Evolutionary conservation across 352 stramenopile species (phyloP).

Genomic region (Phytophthora colocasiae): DNA sequence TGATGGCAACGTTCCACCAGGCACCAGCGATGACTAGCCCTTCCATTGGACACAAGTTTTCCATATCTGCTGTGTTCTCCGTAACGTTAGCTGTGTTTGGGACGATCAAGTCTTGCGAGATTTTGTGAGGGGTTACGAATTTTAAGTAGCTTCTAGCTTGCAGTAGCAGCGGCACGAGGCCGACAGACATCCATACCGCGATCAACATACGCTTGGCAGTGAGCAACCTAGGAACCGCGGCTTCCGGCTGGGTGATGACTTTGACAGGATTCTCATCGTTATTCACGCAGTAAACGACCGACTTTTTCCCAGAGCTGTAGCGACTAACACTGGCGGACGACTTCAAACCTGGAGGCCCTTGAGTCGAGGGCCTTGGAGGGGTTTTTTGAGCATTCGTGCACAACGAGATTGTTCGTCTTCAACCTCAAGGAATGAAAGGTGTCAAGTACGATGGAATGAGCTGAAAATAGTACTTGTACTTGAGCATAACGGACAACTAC

Average conservation of each 20-base stretch:
- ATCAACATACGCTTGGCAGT: slow-evolving; percentile 26
- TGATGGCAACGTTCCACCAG: slow-evolving; percentile 36
- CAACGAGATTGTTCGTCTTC: not conserved
- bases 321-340: slow-evolving; percentile 9
- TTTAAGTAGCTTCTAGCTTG: slow-evolving; percentile 42
- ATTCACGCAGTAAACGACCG: slow-evolving; percentile 26
- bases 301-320: slow-evolving; percentile 13
- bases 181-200: slow-evolving; percentile 31
- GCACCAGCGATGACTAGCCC: slow-evolving; percentile 37
- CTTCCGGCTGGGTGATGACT: slow-evolving; percentile 9
- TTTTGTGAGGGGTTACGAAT: slow-evolving; percentile 38
- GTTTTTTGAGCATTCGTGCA: not conserved
- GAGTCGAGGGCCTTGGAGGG: too few relatives aligned
- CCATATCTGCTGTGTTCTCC: slow-evolving; percentile 21
- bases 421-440: too few relatives aligned
- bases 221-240: slow-evolving; percentile 3
- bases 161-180: slow-evolving; percentile 26
- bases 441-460: too few relatives aligned
- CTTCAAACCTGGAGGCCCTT: not conserved
- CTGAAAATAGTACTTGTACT: too few relatives aligned
- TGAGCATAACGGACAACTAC: too few relatives aligned
- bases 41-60: slow-evolving; percentile 25
- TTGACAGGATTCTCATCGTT: not conserved
- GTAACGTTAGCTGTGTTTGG: not conserved
- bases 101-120: slow-evolving; percentile 33